Evolutionary conservation across 2,329 filamentous ascomycete species (phyloP), one percentile per base, ranked within the genome.

Genomic region (Trichoderma asperellum): DNA sequence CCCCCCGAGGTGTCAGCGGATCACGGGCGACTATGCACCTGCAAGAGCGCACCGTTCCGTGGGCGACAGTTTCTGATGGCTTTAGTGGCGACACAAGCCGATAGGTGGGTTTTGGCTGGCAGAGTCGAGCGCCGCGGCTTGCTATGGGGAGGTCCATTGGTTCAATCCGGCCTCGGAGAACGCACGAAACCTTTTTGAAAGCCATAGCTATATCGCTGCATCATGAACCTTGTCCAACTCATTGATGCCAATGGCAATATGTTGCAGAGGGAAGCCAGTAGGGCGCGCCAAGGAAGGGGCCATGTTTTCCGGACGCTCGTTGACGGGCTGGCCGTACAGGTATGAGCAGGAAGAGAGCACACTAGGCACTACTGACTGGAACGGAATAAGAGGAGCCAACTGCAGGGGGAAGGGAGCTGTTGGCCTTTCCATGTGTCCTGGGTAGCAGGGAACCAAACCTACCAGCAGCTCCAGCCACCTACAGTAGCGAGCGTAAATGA

Each of bases 1-100:
- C n/a, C 47, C 49, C 57, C 71, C 69, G 71, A 73, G 66, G 70
- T 58, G 74, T 72, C 72, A 73, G 73, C 75, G 72, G 74, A 76
- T 78, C 74, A 77, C 74, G 76, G 76, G 73, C 77, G 73, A 78
- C 77, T 72, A 75, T 76, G 74, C 78, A 76, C 72, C 75, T 79
- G 77, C 75, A 79, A 70, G 76, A 76, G 76, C 77, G 78, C 76
- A 76, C 76, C 77, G 77, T 77, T 77, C 76, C 77, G 77, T 73
- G 58, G 64, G 64, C 40, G 57, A 63, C 65, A 34, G 58, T 68
- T 62, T 68, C 68, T 68, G 56, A 62, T 56, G 64, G 43, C 64
- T 49, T 53, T 64, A 63, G 68, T 67, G 68, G 68, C 68, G 60
- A 70, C 68, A 53, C 47, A 68, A 59, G 58, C 52, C 69, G 52